These are phyloP conservation scores for Tephrocybe sp. DNA, from an alignment of 768 basidiomycete genomes.

Conservation along the genomic window DNA sequence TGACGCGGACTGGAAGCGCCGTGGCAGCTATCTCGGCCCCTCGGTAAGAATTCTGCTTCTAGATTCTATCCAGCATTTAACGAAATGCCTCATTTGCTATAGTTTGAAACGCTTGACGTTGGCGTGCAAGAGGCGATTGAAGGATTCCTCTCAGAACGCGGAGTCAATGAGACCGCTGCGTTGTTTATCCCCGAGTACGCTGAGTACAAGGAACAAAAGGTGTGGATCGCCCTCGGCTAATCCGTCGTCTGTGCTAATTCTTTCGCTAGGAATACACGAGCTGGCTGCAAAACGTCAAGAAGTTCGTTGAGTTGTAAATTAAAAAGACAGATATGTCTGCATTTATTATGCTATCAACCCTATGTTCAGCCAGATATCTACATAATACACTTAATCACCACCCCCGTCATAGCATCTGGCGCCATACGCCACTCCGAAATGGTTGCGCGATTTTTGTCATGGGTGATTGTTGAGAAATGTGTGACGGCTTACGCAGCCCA, in stretches of 20 bases:
- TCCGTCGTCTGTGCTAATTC: conserved; percentile 4
- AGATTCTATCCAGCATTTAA: not conserved
- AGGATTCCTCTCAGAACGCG: conserved; percentile 84
- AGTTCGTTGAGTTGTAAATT: conserved; percentile 66
- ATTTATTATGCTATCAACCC: conserved; percentile 4
- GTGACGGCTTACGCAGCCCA: not conserved
- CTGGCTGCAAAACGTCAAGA: conserved; percentile 83
- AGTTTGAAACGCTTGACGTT: conserved; percentile 91
- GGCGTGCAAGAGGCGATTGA: conserved; percentile 90
- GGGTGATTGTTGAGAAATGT: conserved; percentile 3
- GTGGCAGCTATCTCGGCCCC: conserved; percentile 91
- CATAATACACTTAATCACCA: conserved; percentile 7
- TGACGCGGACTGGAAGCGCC: conserved; percentile 92
- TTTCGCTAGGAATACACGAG: conserved; percentile 82
- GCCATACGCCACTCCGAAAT: not conserved
- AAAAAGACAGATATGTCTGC: conserved; percentile 13
- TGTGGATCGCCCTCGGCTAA: conserved; percentile 33
- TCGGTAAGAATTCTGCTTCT: conserved; percentile 43
- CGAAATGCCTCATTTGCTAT: conserved; percentile 4
- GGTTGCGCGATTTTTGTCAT: conserved; percentile 7
- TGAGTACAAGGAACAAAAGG: conserved; percentile 91
- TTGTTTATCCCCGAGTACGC: conserved; percentile 87
- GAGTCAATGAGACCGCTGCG: conserved; percentile 79
- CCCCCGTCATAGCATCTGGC: not conserved
- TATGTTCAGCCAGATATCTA: conserved; percentile 6